phyloP scores from a whole-genome alignment of 2,329 filamentous ascomycete species.

The Orbilia ellipsospora region DNA sequence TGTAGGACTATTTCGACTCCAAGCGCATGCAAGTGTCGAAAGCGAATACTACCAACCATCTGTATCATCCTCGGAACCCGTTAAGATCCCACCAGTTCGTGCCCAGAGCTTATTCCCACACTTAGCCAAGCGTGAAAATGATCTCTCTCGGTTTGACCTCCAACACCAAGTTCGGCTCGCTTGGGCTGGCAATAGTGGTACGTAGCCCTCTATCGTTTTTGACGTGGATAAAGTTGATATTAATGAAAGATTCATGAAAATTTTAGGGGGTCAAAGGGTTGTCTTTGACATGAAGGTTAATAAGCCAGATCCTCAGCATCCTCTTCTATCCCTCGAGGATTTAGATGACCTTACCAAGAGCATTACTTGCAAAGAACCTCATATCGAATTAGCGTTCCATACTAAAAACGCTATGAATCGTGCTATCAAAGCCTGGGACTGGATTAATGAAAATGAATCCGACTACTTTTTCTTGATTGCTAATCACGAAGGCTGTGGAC shows the following conservation, averaged over 20 bases:
- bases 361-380: constrained; percentile 59
- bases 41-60: constrained; percentile 3
- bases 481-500: constrained; percentile 61
- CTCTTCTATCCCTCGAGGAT: constrained; percentile 60
- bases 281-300: constrained; percentile 61
- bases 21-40: constrained; percentile 14
- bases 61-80: background rate
- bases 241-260: too few relatives aligned
- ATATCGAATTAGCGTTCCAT: constrained; percentile 60
- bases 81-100: constrained; percentile 36
- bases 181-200: constrained; percentile 48
- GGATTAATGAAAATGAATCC: constrained; percentile 60
- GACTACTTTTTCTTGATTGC: constrained; percentile 60
- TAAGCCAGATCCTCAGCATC: constrained; percentile 58
- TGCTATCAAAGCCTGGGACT: constrained; percentile 60
- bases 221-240: too few relatives aligned
- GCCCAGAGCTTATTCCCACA: constrained; percentile 28
- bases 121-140: constrained; percentile 27
- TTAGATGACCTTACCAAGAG: constrained; percentile 59
- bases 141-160: constrained; percentile 57
- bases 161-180: constrained; percentile 57
- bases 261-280: constrained; percentile 14
- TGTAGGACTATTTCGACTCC: constrained; percentile 32
- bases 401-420: constrained; percentile 59
- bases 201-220: background rate